A percentile compares a stretch with the other conserved stretches of the same genome.
phyloP scores from a whole-genome alignment of 2,329 filamentous ascomycete genomes.

The Nothophoma quercina region DNA sequence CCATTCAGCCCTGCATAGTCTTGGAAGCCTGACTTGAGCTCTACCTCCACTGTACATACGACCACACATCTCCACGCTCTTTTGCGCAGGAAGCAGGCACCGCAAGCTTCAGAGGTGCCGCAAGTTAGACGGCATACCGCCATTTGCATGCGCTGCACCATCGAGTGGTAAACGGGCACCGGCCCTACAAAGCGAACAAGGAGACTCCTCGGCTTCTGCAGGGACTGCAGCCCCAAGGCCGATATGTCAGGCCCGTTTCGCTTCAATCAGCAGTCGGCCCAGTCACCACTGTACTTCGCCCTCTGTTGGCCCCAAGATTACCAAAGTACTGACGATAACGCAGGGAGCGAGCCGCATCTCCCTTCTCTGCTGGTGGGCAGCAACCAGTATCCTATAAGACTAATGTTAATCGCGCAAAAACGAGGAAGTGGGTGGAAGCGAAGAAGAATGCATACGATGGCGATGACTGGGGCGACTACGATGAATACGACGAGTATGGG shows the following conservation, averaged over 20 bases:
- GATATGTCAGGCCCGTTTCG: slow-evolving; percentile 53
- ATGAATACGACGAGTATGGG: slow-evolving; percentile 65
- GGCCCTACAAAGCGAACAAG: slow-evolving; percentile 4
- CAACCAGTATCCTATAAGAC: slow-evolving; percentile 73
- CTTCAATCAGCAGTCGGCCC: slow-evolving; percentile 45
- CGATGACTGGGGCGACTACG: slow-evolving; percentile 84
- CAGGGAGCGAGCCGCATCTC: slow-evolving; percentile 41
- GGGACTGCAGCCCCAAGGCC: slow-evolving; percentile 14
- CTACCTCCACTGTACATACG: slow-evolving; percentile 2
- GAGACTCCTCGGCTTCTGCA: slow-evolving; percentile 5
- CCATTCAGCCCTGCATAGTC: slow-evolving; percentile 14
- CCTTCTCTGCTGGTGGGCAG: slow-evolving; percentile 41
- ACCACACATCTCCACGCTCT: slow-evolving; percentile 2
- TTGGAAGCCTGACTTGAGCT: slow-evolving; percentile 16
- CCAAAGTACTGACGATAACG: slow-evolving; percentile 21
- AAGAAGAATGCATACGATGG: slow-evolving; percentile 88
- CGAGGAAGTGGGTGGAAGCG: slow-evolving; percentile 93
- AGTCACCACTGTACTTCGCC: slow-evolving; percentile 49
- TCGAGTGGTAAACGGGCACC: slow-evolving; percentile 63
- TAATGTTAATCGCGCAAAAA: slow-evolving; percentile 88
- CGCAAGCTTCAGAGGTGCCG: neutral
- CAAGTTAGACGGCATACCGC: slow-evolving; percentile 1
- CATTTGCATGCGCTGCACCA: slow-evolving; percentile 17
- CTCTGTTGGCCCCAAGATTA: neutral
- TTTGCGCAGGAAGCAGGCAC: slow-evolving; percentile 7